Evolutionary conservation across 2,329 filamentous ascomycete species (phyloP), one percentile per base, ranked within the genome.

Genomic region (Fusarium sarcochroum): DNA sequence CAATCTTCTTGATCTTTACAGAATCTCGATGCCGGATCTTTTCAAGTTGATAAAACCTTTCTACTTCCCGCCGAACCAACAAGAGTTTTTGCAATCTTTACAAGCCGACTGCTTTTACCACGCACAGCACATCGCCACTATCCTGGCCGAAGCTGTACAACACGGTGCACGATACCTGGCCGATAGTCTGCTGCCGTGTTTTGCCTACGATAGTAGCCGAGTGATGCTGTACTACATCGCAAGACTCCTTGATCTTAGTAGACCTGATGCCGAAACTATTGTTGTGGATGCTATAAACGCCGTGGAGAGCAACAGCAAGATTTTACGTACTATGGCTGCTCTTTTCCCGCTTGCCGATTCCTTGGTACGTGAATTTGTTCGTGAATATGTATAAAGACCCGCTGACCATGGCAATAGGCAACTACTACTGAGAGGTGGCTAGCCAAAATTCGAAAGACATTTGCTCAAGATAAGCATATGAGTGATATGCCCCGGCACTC

Each of bases 201-300:
- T 84, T 59, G 78, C 81, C 3, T 84, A 83, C 66, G 82, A 84
- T 54, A 83, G 82, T 64, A 83, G 80, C 48, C 77, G 82, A 6
- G 80, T 83, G 37, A 83, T 84, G 80, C 69, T 84, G 2, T 84
- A 84, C 68, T 83, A 83, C 57, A 76, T 83, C n/a, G 82, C 80
- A 6, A 78, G 81, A 17, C 69, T 84, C 8, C 73, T 83, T 7
- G 80, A 81, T 27, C 76, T 79, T 2, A 75, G 63, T 32, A 70
- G 77, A 15, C 67, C 75, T 1, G 79, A 80, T 57, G 79, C 79
- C 10, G 73, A 77, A 30, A 72, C 73, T 8, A 78, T 77, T 53
- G 77, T 82, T 55, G 73, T 73, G 17, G 79, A 80, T n/a, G 79
- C 79, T 7, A 77, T 82, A 48, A 74, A 75, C 38, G 76, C 79